phyloP scores from a whole-genome alignment of 495 filamentous ascomycete genomes.

The Aspergillus sclerotiicarbonarius region DNA sequence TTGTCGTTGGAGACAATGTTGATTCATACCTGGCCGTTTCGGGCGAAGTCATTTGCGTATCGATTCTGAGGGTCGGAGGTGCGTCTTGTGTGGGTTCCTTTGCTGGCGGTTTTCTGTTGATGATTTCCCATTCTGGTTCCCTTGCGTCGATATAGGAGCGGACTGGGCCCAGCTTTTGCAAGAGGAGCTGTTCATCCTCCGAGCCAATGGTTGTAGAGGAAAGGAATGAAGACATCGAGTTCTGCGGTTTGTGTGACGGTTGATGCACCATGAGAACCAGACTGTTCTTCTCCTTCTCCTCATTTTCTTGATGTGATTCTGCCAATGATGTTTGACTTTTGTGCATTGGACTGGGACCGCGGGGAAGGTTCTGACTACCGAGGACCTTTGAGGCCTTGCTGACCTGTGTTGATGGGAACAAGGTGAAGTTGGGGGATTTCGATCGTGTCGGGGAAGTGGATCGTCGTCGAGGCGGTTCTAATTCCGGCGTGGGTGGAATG shows the following conservation, averaged over 20 bases:
- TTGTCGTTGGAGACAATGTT: background rate
- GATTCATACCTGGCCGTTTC: background rate
- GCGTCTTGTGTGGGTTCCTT: background rate
- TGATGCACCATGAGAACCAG: slow-evolving; percentile 15
- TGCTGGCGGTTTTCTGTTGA: slow-evolving; percentile 16
- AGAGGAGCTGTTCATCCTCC: slow-evolving; percentile 18
- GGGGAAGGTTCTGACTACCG: slow-evolving; percentile 35
- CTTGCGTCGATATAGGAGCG: slow-evolving; percentile 14
- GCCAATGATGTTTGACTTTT: slow-evolving; percentile 10
- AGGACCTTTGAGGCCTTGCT: slow-evolving; percentile 38
- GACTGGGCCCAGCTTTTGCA: slow-evolving; percentile 19
- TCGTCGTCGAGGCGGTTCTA: slow-evolving; percentile 40
- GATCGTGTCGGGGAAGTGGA: slow-evolving; percentile 59
- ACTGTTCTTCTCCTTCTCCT: slow-evolving; percentile 10
- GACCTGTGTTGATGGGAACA: slow-evolving; percentile 58
- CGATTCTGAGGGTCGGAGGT: slow-evolving; percentile 11
- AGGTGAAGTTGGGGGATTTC: slow-evolving; percentile 57
- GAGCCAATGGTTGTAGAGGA: slow-evolving; percentile 20
- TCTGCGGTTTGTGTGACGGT: slow-evolving; percentile 13
- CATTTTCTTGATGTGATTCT: slow-evolving; percentile 6
- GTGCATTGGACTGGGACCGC: slow-evolving; percentile 44
- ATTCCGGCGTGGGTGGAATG: slow-evolving; percentile 7
- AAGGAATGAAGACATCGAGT: slow-evolving; percentile 22
- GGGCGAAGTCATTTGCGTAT: slow-evolving; percentile 14
- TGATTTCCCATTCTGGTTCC: slow-evolving; percentile 28